Evolutionary conservation across 73 alveolate species (phyloP), one percentile per base, ranked within the genome.

Genomic region (Loxodes magnus): DNA sequence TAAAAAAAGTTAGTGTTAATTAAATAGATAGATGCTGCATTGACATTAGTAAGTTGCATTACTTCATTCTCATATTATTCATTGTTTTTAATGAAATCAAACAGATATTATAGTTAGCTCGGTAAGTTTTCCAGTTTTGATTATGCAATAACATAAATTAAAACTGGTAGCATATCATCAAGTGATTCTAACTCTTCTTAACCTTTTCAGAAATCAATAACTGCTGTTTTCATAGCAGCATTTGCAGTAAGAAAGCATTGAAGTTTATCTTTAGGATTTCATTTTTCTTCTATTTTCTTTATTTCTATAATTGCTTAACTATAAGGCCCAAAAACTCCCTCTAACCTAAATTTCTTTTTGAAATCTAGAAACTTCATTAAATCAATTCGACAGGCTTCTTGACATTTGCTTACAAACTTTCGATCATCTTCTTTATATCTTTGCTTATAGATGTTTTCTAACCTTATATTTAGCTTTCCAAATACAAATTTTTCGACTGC

Each of bases 401-500:
- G n/a, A n/a, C n/a, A n/a, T 24, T 46, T 46, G n/a, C 34, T 19
- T 10, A 12, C 10, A 46, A 19, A 25, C 21, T 7, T 5, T 12
- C 19, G n/a, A 12, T 38, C 52, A 14, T 38, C 52, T 7, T 38
- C 37, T 14, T 12, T 10, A 14, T 6, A 38, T 24, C 17, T 46
- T n/a, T 14, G 15, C 5, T 46, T 16, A 25, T 46, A 46, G n/a
- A 46, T 46, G n/a, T 24, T 41, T 7, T n/a, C 7, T 2, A 46
- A 46, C 22, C 27, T 12, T 24, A n/a, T 1, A 9, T 10, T 12
- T 25, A 46, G 59, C 2, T 46, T 46, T 6, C 43, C 7, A 25
- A 25, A 46, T 25, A 46, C 10, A 24, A 25, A 46, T 24, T 46
- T 46, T 24, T 46, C 59, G 1, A 46, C 59, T 21, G 59, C 28